Evolutionary conservation across 2,329 filamentous ascomycete genomes (phyloP).

Genomic region (Ceratocystis smalleyi): DNA sequence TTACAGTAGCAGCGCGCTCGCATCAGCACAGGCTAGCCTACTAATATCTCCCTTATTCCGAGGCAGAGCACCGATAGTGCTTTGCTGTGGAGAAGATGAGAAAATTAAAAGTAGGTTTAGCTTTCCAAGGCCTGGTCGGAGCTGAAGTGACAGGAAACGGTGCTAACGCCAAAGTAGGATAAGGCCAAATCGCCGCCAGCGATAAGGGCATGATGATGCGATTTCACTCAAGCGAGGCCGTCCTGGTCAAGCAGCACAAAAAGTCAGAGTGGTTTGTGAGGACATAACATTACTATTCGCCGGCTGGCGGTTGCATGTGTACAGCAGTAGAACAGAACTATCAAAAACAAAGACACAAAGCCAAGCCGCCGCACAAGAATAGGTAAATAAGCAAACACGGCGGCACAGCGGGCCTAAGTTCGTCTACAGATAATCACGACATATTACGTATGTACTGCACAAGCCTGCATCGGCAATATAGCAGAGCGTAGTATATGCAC

Average conservation of each 20-base stretch:
- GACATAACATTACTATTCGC: neutral
- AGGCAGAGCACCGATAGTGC: no score
- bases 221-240: neutral
- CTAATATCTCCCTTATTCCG: no score
- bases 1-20: neutral
- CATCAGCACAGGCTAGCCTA: neutral
- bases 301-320: no score
- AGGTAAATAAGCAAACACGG: no score
- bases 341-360: no score
- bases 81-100: neutral
- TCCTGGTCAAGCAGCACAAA: neutral
- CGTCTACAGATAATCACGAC: no score
- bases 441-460: no score
- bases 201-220: neutral
- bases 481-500: neutral
- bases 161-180: neutral
- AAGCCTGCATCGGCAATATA: no score
- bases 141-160: neutral
- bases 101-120: neutral
- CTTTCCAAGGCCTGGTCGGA: neutral
- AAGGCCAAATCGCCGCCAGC: neutral
- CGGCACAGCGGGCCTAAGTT: no score
- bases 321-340: no score
- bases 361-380: no score
- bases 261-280: neutral